Evolutionary conservation across 257 asterid genomes (phyloP), one percentile per base, ranked within the genome.

Genomic region (Plectranthus barbatus): DNA sequence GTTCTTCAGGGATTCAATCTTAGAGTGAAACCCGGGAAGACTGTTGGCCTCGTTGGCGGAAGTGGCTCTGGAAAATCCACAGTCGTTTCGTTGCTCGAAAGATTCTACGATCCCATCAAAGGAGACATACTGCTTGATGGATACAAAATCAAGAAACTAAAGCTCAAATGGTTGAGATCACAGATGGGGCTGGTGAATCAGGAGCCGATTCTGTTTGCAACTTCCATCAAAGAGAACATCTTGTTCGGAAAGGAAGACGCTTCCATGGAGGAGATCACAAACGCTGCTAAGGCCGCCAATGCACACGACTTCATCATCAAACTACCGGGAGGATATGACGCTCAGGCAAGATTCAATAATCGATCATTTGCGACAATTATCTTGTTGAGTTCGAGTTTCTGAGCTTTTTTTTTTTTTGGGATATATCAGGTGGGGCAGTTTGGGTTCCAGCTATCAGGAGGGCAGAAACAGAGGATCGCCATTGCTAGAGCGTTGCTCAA

Each of bases 11-110:
- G 83, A 14, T 76, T 85, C 66, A 79, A 67, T 64, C 82, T 88
- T 5, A 81, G 39, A 69, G 74, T 85, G 17, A 69, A 77, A 59
- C 82, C 87, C 0, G 91, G 89, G 1, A 80, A 76, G 21, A 83
- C 82, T 1, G 81, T 88, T 10, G 94, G 91, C 26, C 83, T 88
- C 4, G 91, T 88, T 14, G 96, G 96, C 60, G 85, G 89, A 24
- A 88, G 96, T 69, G 96, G 96, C 56, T 88, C 86, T 0, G 94
- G 96, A 14, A 88, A 88, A 74, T 85, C 94, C 8, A 88, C 96
- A 0, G 47, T 85, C 15, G 60, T 83, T 47, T 66, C 96, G 3
- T 71, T 85, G 84, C 83, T 85, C 3, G 87, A 88, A 70, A 76
- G 96, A 52, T 88, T 83, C 57, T 88, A 88, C 52, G 95, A 89